Evolutionary conservation across 179 eudicot genomes (phyloP).

Genomic region (Spergularia azorica): DNA sequence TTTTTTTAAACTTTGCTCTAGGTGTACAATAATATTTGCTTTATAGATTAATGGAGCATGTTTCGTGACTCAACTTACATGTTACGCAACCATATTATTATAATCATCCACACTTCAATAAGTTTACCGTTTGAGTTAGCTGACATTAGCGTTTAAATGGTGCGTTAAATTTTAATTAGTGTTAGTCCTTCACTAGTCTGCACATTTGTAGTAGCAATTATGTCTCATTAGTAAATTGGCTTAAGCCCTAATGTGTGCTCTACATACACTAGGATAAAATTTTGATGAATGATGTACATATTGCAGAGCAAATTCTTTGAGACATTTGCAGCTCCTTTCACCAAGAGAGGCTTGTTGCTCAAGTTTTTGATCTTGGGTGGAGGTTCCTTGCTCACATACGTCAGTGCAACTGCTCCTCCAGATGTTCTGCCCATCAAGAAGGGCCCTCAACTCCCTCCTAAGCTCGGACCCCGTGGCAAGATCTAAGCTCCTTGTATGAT

Average conservation of each 20-base stretch:
- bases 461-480: constrained; percentile 95
- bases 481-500: constrained; percentile 47
- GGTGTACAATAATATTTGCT: no score
- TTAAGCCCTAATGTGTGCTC: no score
- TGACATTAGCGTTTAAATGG: no score
- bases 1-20: not conserved
- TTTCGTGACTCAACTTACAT: no score
- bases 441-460: constrained; percentile 97
- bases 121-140: no score
- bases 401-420: constrained; percentile 79
- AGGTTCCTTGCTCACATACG: constrained; percentile 74
- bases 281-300: not conserved
- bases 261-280: no score
- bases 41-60: no score
- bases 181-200: no score
- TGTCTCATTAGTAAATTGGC: no score
- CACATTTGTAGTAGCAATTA: no score
- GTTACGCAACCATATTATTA: no score
- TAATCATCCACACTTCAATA: not conserved
- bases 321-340: constrained; percentile 98
- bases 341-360: constrained; percentile 97
- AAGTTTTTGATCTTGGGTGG: constrained; percentile 94
- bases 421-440: constrained; percentile 86
- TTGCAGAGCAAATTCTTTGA: constrained; percentile 99
- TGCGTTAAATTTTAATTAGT: no score